Conservation (phyloP, 2,329 filamentous ascomycete genomes). For the Fonsecaea monophora region DNA sequence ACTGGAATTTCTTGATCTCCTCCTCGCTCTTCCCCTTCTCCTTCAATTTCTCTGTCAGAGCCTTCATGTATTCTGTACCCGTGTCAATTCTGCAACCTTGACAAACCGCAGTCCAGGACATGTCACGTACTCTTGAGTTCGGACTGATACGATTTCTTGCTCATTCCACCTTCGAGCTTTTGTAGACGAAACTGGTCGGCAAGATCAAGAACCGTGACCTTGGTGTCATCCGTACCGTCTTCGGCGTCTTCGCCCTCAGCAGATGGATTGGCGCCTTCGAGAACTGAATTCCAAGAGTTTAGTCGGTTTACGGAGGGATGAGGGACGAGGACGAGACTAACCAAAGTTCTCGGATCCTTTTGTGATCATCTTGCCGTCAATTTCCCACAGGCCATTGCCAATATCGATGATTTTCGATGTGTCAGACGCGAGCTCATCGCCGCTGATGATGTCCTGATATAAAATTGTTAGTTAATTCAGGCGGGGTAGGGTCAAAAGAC, state of each 20-base stretch:
- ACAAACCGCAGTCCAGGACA: neutral
- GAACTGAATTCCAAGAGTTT: constrained; percentile 41
- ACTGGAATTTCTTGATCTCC: constrained; percentile 79
- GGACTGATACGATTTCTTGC: constrained; percentile 83
- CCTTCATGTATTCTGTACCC: constrained; percentile 82
- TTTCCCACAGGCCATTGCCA: constrained; percentile 83
- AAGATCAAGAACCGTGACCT: constrained; percentile 86
- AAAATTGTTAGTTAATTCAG: constrained; percentile 24
- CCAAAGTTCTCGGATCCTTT: constrained; percentile 76
- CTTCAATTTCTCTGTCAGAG: constrained; percentile 74
- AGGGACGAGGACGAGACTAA: constrained; percentile 53
- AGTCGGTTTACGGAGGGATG: neutral
- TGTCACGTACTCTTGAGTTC: constrained; percentile 79
- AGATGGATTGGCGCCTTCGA: constrained; percentile 88
- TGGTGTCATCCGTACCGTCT: constrained; percentile 72
- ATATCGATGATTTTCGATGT: constrained; percentile 83
- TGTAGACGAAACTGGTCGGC: constrained; percentile 87
- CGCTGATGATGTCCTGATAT: constrained; percentile 81
- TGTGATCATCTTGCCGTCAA: constrained; percentile 88
- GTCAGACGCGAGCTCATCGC: constrained; percentile 96
- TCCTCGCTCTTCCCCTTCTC: constrained; percentile 67
- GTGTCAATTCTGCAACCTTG: constrained; percentile 6
- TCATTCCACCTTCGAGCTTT: constrained; percentile 54
- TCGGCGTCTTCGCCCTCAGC: constrained; percentile 79
- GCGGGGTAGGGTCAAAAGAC: constrained; percentile 2